phyloP scores from a whole-genome alignment of 2,329 filamentous ascomycete genomes.

The Ophiocordyceps camponoti-floridani region DNA sequence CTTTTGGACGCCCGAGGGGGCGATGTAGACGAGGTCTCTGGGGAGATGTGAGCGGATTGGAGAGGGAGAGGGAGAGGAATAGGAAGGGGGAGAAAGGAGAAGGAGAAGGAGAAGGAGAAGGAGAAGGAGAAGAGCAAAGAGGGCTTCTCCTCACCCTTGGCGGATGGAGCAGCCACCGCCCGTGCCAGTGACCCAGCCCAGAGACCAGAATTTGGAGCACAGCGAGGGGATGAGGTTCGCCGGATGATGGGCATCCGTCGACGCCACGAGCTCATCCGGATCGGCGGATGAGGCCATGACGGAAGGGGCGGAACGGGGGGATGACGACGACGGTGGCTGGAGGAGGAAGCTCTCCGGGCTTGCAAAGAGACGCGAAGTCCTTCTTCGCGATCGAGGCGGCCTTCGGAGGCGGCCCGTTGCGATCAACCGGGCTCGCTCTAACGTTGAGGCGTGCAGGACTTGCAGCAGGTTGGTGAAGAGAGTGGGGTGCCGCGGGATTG shows the following conservation, averaged over 20 bases:
- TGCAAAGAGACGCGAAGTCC: neutral
- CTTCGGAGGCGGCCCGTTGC: too few species aligned
- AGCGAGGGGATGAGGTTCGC: conserved; percentile 89
- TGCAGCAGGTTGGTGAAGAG: too few species aligned
- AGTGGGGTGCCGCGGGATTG: too few species aligned
- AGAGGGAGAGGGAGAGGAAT: neutral
- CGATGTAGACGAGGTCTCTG: conserved; percentile 82
- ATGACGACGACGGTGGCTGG: neutral
- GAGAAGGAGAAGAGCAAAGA: neutral
- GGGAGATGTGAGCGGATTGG: neutral
- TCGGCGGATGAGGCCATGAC: conserved; percentile 1
- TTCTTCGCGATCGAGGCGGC: too few species aligned
- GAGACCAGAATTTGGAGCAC: conserved; percentile 86
- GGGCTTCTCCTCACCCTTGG: conserved; percentile 27
- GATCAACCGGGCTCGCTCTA: too few species aligned
- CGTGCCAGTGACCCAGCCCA: conserved; percentile 87
- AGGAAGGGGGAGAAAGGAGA: neutral
- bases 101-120: neutral
- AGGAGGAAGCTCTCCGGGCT: neutral
- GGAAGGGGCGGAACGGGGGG: neutral
- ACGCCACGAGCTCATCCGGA: conserved; percentile 37
- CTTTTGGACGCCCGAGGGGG: conserved; percentile 93
- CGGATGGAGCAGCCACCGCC: conserved; percentile 68
- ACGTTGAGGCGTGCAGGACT: too few species aligned
- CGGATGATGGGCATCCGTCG: conserved; percentile 63